Base-by-base conservation (phyloP, 2,329 filamentous ascomycete species). In the Aschersonia sp. region DNA sequence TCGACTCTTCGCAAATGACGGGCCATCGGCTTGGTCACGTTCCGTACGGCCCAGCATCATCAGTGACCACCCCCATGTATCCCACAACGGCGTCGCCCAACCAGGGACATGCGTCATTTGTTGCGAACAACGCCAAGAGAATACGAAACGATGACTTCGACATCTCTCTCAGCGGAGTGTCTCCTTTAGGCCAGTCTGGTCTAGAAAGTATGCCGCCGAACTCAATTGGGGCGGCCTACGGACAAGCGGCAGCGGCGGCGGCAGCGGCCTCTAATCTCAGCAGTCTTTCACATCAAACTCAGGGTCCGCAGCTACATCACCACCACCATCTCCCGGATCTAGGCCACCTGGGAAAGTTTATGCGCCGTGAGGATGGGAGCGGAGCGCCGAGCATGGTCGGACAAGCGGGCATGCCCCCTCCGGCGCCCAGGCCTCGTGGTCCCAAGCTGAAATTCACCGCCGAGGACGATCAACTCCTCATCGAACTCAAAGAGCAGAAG, bases 391-490 rank as follows among this genome's bases (percentile, higher is more conserved):
- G 83, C 58, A 82, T 94, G 44, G 87, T 95, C 46, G 88, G 88
- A 42, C 82, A 89, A 60, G 81, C 77, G 43, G 89, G 89, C 45
- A 95, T 95, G 89, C 89, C 89, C 10, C 67, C 76, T 41, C 89
- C 89, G 47, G 89, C 88, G 43, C 78, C 84, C 47, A 73, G 84
- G 56, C 89, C 89, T 7, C 80, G 85, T 51, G 88, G 87, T 3
- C 89, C 89, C 5, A 96, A 95, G 67, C 73, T 94, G 56, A 95
- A 95, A 65, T 96, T 96, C 61, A 95, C 89, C 1, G 81, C 86
- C 7, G 89, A 94, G 63, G 89, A 96, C 61, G 89, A 96, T 64
- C 82, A 85, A 55, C 70, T 94, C 45, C 73, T 96, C 47, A 82
- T 95, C 49, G 86, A 94, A 60, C 71, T 96, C 52, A 96, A 96